Conservation (phyloP, 257 asterid genomes). For the Plectranthus barbatus region DNA sequence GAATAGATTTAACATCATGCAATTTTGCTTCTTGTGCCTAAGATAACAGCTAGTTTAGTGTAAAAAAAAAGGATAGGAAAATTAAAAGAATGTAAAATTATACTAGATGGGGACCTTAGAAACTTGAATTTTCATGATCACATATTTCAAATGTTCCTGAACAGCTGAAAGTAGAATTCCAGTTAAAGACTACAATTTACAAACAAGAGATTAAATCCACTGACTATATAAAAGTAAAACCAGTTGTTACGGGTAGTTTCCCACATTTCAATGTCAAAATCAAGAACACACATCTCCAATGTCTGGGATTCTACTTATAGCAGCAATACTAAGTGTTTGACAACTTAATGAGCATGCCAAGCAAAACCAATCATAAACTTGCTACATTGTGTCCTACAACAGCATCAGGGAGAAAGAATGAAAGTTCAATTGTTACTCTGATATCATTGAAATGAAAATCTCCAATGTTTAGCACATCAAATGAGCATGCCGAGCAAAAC, state of each 20-base stretch:
- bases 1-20: not conserved
- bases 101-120: too few relatives aligned
- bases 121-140: not conserved
- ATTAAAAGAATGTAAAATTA: too few relatives aligned
- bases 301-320: not conserved
- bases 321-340: not conserved
- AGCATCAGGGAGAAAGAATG: too few relatives aligned
- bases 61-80: not conserved
- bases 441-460: too few relatives aligned
- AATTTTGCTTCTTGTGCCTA: not conserved
- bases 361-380: too few relatives aligned
- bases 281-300: not conserved
- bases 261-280: not conserved
- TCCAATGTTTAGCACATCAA: too few relatives aligned
- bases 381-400: too few relatives aligned
- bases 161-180: not conserved
- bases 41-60: not conserved
- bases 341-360: too few relatives aligned
- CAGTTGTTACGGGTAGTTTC: not conserved
- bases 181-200: not conserved
- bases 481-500: too few relatives aligned
- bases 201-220: not conserved
- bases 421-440: too few relatives aligned
- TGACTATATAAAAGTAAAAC: too few relatives aligned
- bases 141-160: not conserved